Percentiles rank a stretch among this genome's conserved stretches.
Conservation (phyloP, 257 asterid genomes). For the Fraxinus anomala region DNA sequence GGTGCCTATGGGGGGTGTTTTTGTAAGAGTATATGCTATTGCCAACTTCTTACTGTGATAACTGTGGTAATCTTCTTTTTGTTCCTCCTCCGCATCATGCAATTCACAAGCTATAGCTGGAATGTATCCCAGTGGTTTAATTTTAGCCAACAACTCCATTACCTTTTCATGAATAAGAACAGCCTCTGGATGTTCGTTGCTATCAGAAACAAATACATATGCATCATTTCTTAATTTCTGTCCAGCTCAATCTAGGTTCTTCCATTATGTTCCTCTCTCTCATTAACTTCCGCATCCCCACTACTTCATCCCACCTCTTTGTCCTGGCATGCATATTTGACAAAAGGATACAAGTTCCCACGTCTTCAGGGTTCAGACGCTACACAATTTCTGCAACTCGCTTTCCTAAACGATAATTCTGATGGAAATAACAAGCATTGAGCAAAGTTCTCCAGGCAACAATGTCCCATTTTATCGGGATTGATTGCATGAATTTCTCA, state of each 20-base stretch:
- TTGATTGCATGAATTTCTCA: conserved; percentile 56
- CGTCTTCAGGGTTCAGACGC: conserved; percentile 64
- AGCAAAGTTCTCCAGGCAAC: conserved; percentile 87
- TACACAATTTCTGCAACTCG: conserved; percentile 53
- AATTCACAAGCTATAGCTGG: conserved; percentile 55
- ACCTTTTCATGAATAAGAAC: conserved; percentile 57
- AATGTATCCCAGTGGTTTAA: conserved; percentile 61
- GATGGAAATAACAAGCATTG: conserved; percentile 75
- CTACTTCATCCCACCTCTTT: conserved; percentile 77
- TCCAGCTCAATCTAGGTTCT: conserved; percentile 97
- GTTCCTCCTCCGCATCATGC: conserved; percentile 85
- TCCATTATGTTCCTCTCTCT: conserved; percentile 59
- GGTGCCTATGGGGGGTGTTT: conserved; percentile 65
- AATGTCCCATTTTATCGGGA: conserved; percentile 63
- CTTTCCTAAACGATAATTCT: conserved; percentile 60
- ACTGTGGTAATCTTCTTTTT: conserved; percentile 59
- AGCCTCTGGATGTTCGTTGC: conserved; percentile 54
- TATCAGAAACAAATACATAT: conserved; percentile 68
- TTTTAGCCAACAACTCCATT: conserved; percentile 53
- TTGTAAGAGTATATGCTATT: conserved; percentile 75
- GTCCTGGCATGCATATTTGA: conserved; percentile 82
- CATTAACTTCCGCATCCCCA: conserved; percentile 52
- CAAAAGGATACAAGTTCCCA: conserved; percentile 63
- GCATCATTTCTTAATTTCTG: conserved; percentile 67
- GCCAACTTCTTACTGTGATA: conserved; percentile 90